Base-by-base conservation (phyloP, 2,329 filamentous ascomycete species). In the Penicillium sp. region DNA sequence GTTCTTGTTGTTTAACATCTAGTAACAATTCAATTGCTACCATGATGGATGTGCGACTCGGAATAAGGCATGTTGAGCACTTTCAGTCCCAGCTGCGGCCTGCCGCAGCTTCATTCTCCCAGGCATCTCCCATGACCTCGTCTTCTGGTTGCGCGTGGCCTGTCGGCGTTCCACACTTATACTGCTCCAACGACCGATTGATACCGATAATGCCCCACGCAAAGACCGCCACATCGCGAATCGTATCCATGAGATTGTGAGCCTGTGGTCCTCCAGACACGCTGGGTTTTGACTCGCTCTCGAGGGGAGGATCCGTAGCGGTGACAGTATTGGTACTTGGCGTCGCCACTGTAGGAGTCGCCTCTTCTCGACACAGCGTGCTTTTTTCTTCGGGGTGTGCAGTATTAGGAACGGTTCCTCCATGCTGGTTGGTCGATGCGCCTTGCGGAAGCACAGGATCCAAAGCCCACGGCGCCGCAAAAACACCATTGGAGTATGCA, bases 151-250 rank as follows among this genome's bases (percentile, higher is more conserved):
- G 39, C 17, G 47, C 32, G 35, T 83, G 77, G n/a, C 77, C 81
- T 13, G 62, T 66, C 1, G 84, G 79, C 17, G 67, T 70, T 2
- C 84, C 83, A 3, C 69, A 71, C 30, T 76, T 71, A 52, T 82
- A 83, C 2, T 76, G 71, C 11, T 80, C 78, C 37, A 90, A 65
- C 27, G 78, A 81, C 10, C 82, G 82, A 59, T 92, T 90, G 67
- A 89, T 52, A 13, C 49, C 47, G 6, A 52, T 37, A 37, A 52
- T 48, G 23, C 49, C 49, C 47, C 49, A 93, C 7, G 85, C 85
- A 58, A 93, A 92, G n/a, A 92, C 83, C 1, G 84, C 85, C 32
- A 89, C 83, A 37, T 92, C 85, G 39, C 84, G 80, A 48, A 93
- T 93, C 2, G 82, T 83, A 37, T 75, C 73, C 83, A 92, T 86